phyloP scores from a whole-genome alignment of 2,329 filamentous ascomycete genomes.

The Diplocarpon mali region DNA sequence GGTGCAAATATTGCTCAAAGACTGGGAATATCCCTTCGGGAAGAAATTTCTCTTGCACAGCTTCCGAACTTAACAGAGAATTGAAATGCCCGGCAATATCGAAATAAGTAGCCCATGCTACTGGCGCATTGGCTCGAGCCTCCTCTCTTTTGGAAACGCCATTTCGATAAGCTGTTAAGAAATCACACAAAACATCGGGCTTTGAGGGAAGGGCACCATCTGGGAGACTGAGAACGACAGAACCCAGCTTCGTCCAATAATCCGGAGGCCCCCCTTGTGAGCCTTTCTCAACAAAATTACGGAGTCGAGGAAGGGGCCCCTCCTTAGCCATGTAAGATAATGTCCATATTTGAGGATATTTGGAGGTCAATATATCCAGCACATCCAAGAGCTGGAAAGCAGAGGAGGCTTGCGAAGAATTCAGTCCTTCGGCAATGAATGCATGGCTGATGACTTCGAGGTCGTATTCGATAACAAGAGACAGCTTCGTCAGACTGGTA shows the following conservation, averaged over 20 bases:
- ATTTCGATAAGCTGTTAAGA: slow-evolving; percentile 56
- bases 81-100: slow-evolving; percentile 46
- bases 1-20: slow-evolving; percentile 40
- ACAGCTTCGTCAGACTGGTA: slow-evolving; percentile 36
- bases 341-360: slow-evolving; percentile 64
- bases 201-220: slow-evolving; percentile 41
- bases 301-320: slow-evolving; percentile 45
- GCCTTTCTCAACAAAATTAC: slow-evolving; percentile 67
- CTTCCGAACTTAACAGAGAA: slow-evolving; percentile 33
- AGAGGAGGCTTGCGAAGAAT: slow-evolving; percentile 62
- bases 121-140: slow-evolving; percentile 51
- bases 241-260: slow-evolving; percentile 62
- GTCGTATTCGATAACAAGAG: slow-evolving; percentile 37
- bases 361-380: slow-evolving; percentile 53
- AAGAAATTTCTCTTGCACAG: slow-evolving; percentile 35
- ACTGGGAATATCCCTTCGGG: slow-evolving; percentile 42
- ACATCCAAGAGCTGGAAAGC: slow-evolving; percentile 59
- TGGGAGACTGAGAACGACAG: slow-evolving; percentile 48
- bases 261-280: slow-evolving; percentile 64
- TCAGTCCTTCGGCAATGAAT: slow-evolving; percentile 64
- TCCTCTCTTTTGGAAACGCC: slow-evolving; percentile 70
- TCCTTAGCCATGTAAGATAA: slow-evolving; percentile 43
- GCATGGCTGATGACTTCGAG: slow-evolving; percentile 41
- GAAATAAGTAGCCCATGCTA: slow-evolving; percentile 69
- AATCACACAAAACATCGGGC: slow-evolving; percentile 42